phyloP scores from a whole-genome alignment of 306 rosid species.

The Hylodesmum podocarpum region DNA sequence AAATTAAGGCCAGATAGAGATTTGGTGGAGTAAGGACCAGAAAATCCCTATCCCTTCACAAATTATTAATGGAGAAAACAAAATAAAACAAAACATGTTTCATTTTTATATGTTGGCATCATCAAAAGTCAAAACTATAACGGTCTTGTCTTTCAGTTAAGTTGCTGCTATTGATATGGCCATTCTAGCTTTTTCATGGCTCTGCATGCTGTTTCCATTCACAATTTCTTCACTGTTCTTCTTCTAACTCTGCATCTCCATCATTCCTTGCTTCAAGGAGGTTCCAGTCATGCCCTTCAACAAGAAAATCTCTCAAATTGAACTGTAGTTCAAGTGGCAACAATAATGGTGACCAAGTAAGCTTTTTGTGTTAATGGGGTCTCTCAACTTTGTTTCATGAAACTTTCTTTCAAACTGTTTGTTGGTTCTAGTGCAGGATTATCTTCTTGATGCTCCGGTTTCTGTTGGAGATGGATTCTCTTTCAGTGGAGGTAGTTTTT shows the following conservation, averaged over 20 bases:
- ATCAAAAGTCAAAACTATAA: conserved; percentile 6
- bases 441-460: conserved; percentile 78
- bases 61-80: conserved; percentile 15
- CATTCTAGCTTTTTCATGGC: conserved; percentile 35
- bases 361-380: conserved; percentile 16
- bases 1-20: not conserved
- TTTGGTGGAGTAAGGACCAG: conserved; percentile 26
- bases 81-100: conserved; percentile 1
- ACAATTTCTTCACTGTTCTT: conserved; percentile 26
- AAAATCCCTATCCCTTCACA: conserved; percentile 38
- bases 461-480: conserved; percentile 86
- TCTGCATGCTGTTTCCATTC: conserved; percentile 39
- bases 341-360: conserved; percentile 44
- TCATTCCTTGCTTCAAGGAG: conserved; percentile 10
- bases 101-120: not conserved
- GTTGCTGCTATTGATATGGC: conserved; percentile 21
- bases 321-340: conserved; percentile 48
- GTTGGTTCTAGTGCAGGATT: conserved; percentile 49
- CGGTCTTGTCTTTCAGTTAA: conserved; percentile 15
- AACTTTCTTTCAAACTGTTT: not conserved
- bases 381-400: not conserved
- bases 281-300: conserved; percentile 28
- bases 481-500: conserved; percentile 90
- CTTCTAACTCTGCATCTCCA: conserved; percentile 29
- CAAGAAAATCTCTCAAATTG: conserved; percentile 36